Evolutionary conservation across 2,329 filamentous ascomycete species (phyloP).

Genomic region (Colletotrichum simmondsii): DNA sequence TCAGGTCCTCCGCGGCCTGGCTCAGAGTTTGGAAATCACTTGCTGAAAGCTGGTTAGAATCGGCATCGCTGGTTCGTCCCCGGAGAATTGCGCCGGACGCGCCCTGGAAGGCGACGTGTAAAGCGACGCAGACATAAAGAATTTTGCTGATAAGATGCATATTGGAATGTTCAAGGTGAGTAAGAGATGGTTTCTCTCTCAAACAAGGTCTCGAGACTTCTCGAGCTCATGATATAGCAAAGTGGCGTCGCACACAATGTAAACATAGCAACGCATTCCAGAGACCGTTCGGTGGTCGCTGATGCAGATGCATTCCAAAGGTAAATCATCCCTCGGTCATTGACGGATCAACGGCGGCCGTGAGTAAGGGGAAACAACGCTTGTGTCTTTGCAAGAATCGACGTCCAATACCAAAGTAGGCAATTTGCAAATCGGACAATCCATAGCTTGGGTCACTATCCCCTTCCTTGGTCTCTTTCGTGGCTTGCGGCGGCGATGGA

Average conservation of each 20-base stretch:
- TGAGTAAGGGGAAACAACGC: neutral
- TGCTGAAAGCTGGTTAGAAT: slow-evolving; percentile 11
- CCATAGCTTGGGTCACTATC: neutral
- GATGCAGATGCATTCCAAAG: slow-evolving; percentile 29
- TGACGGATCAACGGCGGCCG: neutral
- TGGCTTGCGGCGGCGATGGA: neutral
- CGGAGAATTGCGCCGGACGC: slow-evolving; percentile 33
- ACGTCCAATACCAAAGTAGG: neutral
- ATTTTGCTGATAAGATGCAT: slow-evolving; percentile 34
- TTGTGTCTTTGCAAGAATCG: neutral
- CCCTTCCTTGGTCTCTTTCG: neutral
- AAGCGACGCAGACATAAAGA: slow-evolving; percentile 9
- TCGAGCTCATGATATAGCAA: slow-evolving; percentile 34
- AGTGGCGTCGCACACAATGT: neutral
- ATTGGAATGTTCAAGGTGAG: slow-evolving; percentile 14
- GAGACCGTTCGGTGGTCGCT: neutral
- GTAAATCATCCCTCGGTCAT: slow-evolving; percentile 19
- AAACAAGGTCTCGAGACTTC: slow-evolving; percentile 22
- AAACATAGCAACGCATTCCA: slow-evolving; percentile 35
- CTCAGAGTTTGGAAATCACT: neutral
- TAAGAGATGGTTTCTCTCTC: slow-evolving; percentile 1
- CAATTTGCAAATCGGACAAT: neutral
- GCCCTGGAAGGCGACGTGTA: slow-evolving; percentile 31
- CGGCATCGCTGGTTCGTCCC: slow-evolving; percentile 15
- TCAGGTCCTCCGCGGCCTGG: slow-evolving; percentile 11